Evolutionary conservation across 176 grass and related monocot species (phyloP), one percentile per base, ranked within the genome.

Genomic region (Cenchrus purpureus): DNA sequence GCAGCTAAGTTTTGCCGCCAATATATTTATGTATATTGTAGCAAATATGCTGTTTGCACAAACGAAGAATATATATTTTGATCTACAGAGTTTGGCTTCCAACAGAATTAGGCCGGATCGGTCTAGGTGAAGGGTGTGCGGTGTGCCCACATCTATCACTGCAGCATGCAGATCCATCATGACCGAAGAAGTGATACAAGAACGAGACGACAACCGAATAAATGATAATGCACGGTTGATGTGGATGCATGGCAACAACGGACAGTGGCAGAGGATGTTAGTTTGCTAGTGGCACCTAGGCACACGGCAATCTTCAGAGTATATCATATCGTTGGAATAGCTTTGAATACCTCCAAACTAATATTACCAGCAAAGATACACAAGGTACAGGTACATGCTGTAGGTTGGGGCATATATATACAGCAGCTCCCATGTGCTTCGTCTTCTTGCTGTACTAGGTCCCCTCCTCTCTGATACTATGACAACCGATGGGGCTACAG

Each of bases 401-500:
- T 59, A 65, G 61, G n/a, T 8, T 83, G 69, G 68, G 42, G 16
- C 76, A 63, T 15, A 11, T 55, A 55, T 1, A 3, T 16, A 3
- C 43, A 50, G 43, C 51, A 50, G 11, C 71, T 64, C 34, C 1
- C 63, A 60, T 68, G 11, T 52, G 65, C 29, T 15, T 79, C 44
- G 75, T 86, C 75, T 59, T 71, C 66, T 79, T 79, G 66, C 34
- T 79, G 66, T 86, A 79, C 17, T 40, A 71, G 52, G 73, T 45
- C 62, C 73, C 71, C 13, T 17, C 2, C 28, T 3, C 9, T 20
- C 78, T 53, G 1, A 14, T 20, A 20, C 12, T 12, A 46, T 12
- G 15, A 66, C 15, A 25, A 25, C 7, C 10, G 25, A 12, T 29
- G 25, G 61, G 61, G 4, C 61, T 64, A 64, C 25, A 31, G 22